Percentiles rank a stretch among this genome's conserved stretches.
Conservation (phyloP, 1,284 basidiomycete genomes). For the Apiotrichum siamense region DNA sequence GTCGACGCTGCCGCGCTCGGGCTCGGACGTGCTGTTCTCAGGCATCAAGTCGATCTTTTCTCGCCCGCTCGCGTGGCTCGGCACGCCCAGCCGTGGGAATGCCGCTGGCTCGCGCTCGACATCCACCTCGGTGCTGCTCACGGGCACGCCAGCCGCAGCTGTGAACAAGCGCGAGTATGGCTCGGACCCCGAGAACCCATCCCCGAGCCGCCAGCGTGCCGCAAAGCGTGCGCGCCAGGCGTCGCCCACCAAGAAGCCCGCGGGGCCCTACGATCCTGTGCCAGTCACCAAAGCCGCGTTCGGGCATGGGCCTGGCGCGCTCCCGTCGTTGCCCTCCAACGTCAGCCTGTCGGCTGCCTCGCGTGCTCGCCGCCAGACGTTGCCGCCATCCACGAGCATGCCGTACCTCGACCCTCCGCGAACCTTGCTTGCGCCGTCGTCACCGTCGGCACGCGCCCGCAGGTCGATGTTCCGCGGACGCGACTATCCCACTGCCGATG, state of each 20-base stretch:
- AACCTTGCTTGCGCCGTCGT: slow-evolving; percentile 17
- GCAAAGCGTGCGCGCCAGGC: slow-evolving; percentile 21
- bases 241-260: slow-evolving; percentile 10
- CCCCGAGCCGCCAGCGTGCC: slow-evolving; percentile 22
- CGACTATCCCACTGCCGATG: slow-evolving; percentile 21
- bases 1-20: slow-evolving; percentile 14
- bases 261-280: slow-evolving; percentile 8
- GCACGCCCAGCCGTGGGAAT: slow-evolving; percentile 24
- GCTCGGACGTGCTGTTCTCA: slow-evolving; percentile 26
- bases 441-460: slow-evolving; percentile 15
- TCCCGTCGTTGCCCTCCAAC: slow-evolving; percentile 31
- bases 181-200: slow-evolving; percentile 31
- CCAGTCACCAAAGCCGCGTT: slow-evolving; percentile 5
- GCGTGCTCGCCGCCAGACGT: background rate
- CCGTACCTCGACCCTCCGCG: slow-evolving; percentile 38
- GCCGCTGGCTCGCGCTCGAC: too few relatives aligned
- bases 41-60: slow-evolving; percentile 32
- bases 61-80: slow-evolving; percentile 33
- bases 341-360: slow-evolving; percentile 21
- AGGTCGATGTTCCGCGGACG: slow-evolving; percentile 18
- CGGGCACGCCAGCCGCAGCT: background rate
- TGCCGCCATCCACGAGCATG: slow-evolving; percentile 3
- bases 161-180: slow-evolving; percentile 21
- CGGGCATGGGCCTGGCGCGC: slow-evolving; percentile 15
- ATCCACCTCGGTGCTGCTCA: background rate